Percentiles rank a stretch among this genome's conserved stretches.
Evolutionary conservation across 805 yeast genomes (phyloP).

Genomic region (Yamadazyma takamatsuzukensis): DNA sequence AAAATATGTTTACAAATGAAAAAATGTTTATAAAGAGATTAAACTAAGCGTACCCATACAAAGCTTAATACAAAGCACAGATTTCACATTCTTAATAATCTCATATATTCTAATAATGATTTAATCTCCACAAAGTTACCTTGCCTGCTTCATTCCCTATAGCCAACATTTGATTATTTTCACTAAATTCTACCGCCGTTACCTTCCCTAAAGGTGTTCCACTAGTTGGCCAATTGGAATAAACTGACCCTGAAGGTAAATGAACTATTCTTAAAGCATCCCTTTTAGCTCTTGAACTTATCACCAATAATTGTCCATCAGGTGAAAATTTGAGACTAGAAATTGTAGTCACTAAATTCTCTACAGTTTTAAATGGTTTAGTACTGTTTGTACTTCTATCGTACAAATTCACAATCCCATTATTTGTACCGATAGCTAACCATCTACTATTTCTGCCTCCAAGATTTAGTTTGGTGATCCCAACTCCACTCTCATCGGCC

Average conservation of each 20-base stretch:
- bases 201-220: conserved; percentile 96
- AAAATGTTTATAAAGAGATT: too few species aligned
- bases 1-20: too few species aligned
- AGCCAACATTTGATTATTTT: conserved; percentile 76
- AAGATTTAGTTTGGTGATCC: conserved; percentile 70
- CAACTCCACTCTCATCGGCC: conserved; percentile 84
- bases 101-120: conserved; percentile 58
- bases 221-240: conserved; percentile 95
- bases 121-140: conserved; percentile 83
- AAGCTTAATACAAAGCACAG: conserved; percentile 1
- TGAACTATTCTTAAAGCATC: conserved; percentile 88
- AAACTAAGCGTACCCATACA: too few species aligned
- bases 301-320: conserved; percentile 85
- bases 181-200: conserved; percentile 74
- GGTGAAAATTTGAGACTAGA: conserved; percentile 69
- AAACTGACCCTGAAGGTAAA: conserved; percentile 81
- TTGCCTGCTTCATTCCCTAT: conserved; percentile 90
- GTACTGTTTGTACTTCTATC: conserved; percentile 43
- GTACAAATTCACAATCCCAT: conserved; percentile 87
- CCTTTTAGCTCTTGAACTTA: conserved; percentile 79
- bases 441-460: conserved; percentile 72
- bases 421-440: conserved; percentile 84
- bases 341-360: conserved; percentile 78
- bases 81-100: too few species aligned
- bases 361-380: conserved; percentile 63